Base-by-base conservation (phyloP, 345 rosid species). In the Zanthoxylum bungeanum region DNA sequence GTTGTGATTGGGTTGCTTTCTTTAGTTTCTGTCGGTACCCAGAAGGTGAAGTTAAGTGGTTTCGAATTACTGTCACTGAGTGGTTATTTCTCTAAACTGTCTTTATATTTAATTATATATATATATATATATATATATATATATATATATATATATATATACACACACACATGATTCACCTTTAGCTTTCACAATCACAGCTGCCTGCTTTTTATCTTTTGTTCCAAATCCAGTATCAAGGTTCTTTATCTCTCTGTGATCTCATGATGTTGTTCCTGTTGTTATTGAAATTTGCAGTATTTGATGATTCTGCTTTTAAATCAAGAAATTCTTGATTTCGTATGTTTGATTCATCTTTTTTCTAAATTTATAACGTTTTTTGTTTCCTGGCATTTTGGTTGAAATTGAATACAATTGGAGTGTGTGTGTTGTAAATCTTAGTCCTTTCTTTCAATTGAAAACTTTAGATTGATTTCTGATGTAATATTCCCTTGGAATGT, bases 401-500 rank as follows among this genome's bases (percentile, higher is more conserved):
- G 22, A 58, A 36, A 31, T 6, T 22, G 56, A 27, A 51, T 51
- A 7, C 40, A 37, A 37, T 37, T 37, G 40, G 16, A 56, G 33
- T 58, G 7, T 19, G 24, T 44, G 2, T 59, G 50, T 24, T 27
- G 7, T 12, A 7, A 40, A 27, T 17, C 47, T 52, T 52, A 0
- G 40, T 21, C 8, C 50, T 12, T 9, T 3, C 11, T 53, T 68
- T 31, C 11, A 66, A 28, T 50, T 49, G 19, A 17, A 42, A 46
- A 65, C 34, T 47, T n/a, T 19, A 52, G 52, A 40, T 65, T 68
- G 72, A 17, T 55, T 55, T 39, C 37, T 68, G 52, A 27, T 52
- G n/a, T n/a, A n/a, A 12, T 59, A 39, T 39, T 55, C 42, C 33
- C 34, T 37, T 40, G 28, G 37, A 5, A 49, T 49, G 36, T 21